Conservation (phyloP, 2,329 filamentous ascomycete species). For the Dactylellina sp. region DNA sequence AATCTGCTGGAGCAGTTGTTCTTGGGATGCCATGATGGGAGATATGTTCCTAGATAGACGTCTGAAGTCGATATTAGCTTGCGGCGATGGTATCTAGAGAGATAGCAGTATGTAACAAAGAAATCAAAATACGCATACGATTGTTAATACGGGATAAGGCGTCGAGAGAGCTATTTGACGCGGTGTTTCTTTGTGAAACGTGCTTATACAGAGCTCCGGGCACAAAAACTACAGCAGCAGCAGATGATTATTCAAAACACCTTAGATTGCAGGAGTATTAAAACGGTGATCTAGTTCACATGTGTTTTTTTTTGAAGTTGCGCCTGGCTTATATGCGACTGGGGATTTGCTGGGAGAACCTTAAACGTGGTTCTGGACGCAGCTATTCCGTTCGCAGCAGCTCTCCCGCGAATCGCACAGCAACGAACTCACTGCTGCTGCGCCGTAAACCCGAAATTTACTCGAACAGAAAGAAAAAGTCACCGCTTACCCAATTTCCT, state of each 20-base stretch:
- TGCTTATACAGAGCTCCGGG: constrained; percentile 17
- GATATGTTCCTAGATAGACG: constrained; percentile 11
- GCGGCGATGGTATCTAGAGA: not conserved
- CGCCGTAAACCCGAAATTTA: not conserved
- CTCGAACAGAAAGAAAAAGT: constrained; percentile 11
- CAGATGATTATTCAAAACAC: not conserved
- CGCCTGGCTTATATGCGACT: constrained; percentile 2
- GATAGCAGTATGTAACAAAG: not conserved
- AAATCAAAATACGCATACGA: not conserved
- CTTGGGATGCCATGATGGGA: constrained; percentile 42
- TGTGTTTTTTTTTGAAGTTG: constrained; percentile 1
- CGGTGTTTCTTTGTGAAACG: constrained; percentile 28
- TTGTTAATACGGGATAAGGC: constrained; percentile 7
- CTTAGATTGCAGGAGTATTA: not conserved
- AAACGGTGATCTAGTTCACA: not conserved
- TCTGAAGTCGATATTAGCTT: not conserved
- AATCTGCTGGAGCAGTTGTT: constrained; percentile 67
- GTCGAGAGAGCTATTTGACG: constrained; percentile 46
- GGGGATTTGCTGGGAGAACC: constrained; percentile 17
- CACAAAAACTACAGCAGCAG: constrained; percentile 2
- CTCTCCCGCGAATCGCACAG: constrained; percentile 31
- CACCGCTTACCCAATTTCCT: constrained; percentile 27
- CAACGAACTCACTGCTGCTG: not conserved
- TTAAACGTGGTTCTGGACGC: constrained; percentile 39
- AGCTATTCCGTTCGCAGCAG: constrained; percentile 53